These are phyloP conservation scores for Blastocystis sp. DNA, from an alignment of 352 stramenopile genomes.

Conservation along the genomic window DNA sequence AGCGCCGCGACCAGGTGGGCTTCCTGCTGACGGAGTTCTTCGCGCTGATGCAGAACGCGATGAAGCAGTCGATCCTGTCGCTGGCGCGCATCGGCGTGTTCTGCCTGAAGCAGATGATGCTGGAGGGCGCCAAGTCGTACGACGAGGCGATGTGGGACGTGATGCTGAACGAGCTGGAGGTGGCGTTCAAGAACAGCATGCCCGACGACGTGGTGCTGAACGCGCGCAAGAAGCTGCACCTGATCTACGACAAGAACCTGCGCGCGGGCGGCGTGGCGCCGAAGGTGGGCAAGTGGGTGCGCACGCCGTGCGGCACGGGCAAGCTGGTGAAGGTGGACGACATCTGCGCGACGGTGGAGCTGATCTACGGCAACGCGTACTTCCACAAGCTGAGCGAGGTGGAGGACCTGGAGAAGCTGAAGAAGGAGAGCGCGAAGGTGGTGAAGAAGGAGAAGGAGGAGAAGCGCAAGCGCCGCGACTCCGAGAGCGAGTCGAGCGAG, in stretches of 20 bases:
- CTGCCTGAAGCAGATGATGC: slow-evolving; percentile 74
- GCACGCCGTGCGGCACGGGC: slow-evolving; percentile 47
- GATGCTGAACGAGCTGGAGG: slow-evolving; percentile 58
- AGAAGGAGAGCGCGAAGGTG: slow-evolving; percentile 69
- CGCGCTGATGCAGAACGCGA: slow-evolving; percentile 71
- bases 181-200: slow-evolving; percentile 63
- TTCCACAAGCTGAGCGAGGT: slow-evolving; percentile 72
- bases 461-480: neutral
- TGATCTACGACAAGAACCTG: slow-evolving; percentile 74
- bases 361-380: slow-evolving; percentile 71
- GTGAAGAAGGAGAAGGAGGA: slow-evolving; percentile 52
- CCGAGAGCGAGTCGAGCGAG: neutral
- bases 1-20: slow-evolving; percentile 61
- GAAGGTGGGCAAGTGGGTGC: slow-evolving; percentile 61
- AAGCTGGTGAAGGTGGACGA: slow-evolving; percentile 69
- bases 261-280: slow-evolving; percentile 52
- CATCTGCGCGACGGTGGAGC: slow-evolving; percentile 69
- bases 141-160: slow-evolving; percentile 64
- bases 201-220: slow-evolving; percentile 54
- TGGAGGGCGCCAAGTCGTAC: slow-evolving; percentile 40
- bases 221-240: slow-evolving; percentile 63
- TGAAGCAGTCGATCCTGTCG: slow-evolving; percentile 75
- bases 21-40: slow-evolving; percentile 73
- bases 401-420: slow-evolving; percentile 73
- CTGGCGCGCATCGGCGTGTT: slow-evolving; percentile 75